A percentile compares a stretch with the other conserved stretches of the same genome.
Conservation (phyloP, 257 asterid genomes). For the Ophiorrhiza pumila region DNA sequence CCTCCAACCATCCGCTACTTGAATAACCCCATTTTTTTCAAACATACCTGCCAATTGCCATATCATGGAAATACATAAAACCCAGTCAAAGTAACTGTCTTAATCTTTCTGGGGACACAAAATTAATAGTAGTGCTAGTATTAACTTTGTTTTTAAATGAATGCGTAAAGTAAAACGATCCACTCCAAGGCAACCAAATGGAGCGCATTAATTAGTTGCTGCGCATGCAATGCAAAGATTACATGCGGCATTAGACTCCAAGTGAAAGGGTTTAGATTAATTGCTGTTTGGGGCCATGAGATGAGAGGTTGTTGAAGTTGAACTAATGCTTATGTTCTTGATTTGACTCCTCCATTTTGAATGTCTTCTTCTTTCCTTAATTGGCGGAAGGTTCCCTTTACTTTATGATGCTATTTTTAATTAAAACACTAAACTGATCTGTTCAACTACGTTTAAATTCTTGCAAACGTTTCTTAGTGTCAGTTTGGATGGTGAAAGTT, state of each 20-base stretch:
- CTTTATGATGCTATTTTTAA: background rate
- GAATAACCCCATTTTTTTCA: no score
- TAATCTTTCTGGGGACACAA: background rate
- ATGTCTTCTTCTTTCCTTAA: constrained; percentile 20
- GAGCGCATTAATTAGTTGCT: constrained; percentile 1
- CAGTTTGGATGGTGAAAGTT: no score
- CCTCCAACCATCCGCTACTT: no score
- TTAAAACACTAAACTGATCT: background rate
- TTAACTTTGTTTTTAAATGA: no score
- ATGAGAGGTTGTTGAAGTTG: background rate
- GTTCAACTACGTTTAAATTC: background rate
- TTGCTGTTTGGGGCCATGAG: constrained; percentile 13
- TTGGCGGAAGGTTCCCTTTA: constrained; percentile 15
- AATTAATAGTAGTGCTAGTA: no score
- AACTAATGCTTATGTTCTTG: background rate
- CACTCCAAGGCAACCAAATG: constrained; percentile 13
- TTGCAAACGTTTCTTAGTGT: no score
- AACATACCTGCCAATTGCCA: no score
- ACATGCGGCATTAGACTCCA: constrained; percentile 17
- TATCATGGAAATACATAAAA: no score
- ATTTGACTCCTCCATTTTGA: constrained; percentile 1
- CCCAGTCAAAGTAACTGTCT: no score
- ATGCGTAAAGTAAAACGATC: background rate
- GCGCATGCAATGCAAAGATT: no score
- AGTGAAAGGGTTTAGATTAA: constrained; percentile 19